A percentile compares a stretch with the other conserved stretches of the same genome.
These are phyloP conservation scores for Chlamydomonas eustigma DNA, from an alignment of 139 green algal species.

Conservation along the genomic window DNA sequence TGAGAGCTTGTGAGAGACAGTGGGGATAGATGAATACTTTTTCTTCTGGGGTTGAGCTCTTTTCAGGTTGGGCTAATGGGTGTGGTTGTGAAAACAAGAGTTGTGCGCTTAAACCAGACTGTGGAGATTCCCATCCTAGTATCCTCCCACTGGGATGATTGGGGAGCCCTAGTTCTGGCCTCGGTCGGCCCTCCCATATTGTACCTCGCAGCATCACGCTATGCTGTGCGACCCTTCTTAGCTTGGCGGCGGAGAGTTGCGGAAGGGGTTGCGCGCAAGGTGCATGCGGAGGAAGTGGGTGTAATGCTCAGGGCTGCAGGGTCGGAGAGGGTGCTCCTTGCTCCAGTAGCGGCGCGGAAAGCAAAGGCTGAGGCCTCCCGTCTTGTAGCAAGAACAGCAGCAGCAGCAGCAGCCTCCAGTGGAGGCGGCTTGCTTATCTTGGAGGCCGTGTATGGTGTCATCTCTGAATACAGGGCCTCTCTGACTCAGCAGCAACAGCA, in stretches of 20 bases:
- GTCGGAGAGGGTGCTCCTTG: conserved; percentile 28
- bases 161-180: conserved; percentile 14
- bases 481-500: not conserved
- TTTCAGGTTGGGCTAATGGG: conserved; percentile 10
- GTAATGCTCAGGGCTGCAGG: conserved; percentile 4
- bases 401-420: not conserved
- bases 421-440: conserved; percentile 39
- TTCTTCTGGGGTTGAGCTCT: too few relatives aligned
- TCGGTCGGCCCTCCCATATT: conserved; percentile 41
- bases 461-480: not conserved
- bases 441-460: conserved; percentile 43
- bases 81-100: conserved; percentile 21
- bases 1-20: too few relatives aligned
- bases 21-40: too few relatives aligned
- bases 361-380: conserved; percentile 25
- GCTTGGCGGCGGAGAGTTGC: conserved; percentile 18
- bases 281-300: conserved; percentile 24
- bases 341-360: conserved; percentile 32
- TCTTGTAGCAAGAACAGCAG: too few relatives aligned
- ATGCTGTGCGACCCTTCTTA: conserved; percentile 31
- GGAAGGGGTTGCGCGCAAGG: conserved; percentile 6
- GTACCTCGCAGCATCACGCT: conserved; percentile 18
- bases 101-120: conserved; percentile 17
- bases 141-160: conserved; percentile 19
- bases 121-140: conserved; percentile 41